phyloP scores from a whole-genome alignment of 169 alveolate genomes.

The Plasmodium inui region DNA sequence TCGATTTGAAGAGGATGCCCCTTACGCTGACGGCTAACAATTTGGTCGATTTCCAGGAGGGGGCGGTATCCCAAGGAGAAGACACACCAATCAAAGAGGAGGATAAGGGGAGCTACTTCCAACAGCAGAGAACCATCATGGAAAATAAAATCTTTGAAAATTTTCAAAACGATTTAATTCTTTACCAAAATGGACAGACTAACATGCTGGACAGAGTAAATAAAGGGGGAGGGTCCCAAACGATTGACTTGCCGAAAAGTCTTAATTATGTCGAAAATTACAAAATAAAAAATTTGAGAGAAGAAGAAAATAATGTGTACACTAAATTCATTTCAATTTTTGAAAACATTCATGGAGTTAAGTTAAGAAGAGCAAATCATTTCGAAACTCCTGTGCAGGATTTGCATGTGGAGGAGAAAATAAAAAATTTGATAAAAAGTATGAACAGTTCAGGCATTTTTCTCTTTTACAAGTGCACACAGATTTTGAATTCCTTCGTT shows the following conservation, averaged over 20 bases:
- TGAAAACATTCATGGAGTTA: conserved; percentile 51
- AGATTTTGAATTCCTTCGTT: conserved; percentile 60
- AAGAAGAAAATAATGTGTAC: conserved; percentile 51
- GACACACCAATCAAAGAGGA: neutral
- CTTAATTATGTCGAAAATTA: conserved; percentile 60
- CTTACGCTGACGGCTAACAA: conserved; percentile 37
- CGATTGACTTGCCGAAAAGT: conserved; percentile 42
- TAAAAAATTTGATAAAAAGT: conserved; percentile 47
- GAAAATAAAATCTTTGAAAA: conserved; percentile 69
- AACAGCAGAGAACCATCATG: conserved; percentile 32
- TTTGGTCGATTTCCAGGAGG: conserved; percentile 44
- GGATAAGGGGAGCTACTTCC: neutral
- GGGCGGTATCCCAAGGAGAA: neutral
- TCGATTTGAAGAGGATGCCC: conserved; percentile 56
- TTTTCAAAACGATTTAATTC: conserved; percentile 61
- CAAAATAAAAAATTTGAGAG: conserved; percentile 23
- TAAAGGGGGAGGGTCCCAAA: neutral
- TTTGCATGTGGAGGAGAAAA: conserved; percentile 37
- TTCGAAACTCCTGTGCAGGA: conserved; percentile 74
- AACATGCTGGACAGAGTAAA: conserved; percentile 1
- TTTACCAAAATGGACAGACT: conserved; percentile 22
- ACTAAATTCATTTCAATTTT: conserved; percentile 21
- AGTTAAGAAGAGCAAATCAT: conserved; percentile 46
- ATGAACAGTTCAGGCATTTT: conserved; percentile 75
- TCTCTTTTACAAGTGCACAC: conserved; percentile 70